Base-by-base conservation (phyloP, 148 eudicot genomes). In the Drosera capensis region DNA sequence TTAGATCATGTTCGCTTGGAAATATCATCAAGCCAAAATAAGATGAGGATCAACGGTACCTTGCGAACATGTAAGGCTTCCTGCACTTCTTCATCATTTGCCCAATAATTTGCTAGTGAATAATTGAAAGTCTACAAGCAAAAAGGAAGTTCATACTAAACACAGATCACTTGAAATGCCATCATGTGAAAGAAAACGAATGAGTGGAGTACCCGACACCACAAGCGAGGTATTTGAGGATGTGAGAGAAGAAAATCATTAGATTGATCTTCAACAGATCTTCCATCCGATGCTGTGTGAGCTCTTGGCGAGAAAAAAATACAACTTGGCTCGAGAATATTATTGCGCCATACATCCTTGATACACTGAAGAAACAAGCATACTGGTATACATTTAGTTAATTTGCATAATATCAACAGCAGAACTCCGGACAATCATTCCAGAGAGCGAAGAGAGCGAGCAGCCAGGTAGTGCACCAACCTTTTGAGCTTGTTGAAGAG, bases 201-300 rank as follows among this genome's bases (percentile, higher is more conserved):
- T n/a, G n/a, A n/a, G n/a, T n/a, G n/a, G n/a, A n/a, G n/a, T 65
- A 65, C 70, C 58, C 63, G 56, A 18, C 74, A 70, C 66, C 65
- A 56, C 35, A 51, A 55, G 43, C 42, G 20, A 12, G 65, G 51
- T 2, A 45, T 30, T 43, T 60, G 64, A 51, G 70, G 70, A 1
- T 61, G 45, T 7, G 74, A 70, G 40, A 69, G 66, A 54, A 70
- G 36, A 46, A 64, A 60, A 18, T 41, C 25, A 8, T 64, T 29
- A 1, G 46, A 35, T 25, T 56, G 45, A 38, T 60, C 66, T 38
- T 51, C 56, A 30, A 70, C 70, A 38, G 74, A 70, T 65, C 74
- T 59, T 56, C 74, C 65, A 9, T 39, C 34, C 59, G 58, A 69
- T 47, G 59, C 60, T 55, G 64, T 63, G 7, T 55, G 70, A 45